These are phyloP conservation scores for Rosa chinensis DNA, from an alignment of 306 rosid species.

Conservation along the genomic window DNA sequence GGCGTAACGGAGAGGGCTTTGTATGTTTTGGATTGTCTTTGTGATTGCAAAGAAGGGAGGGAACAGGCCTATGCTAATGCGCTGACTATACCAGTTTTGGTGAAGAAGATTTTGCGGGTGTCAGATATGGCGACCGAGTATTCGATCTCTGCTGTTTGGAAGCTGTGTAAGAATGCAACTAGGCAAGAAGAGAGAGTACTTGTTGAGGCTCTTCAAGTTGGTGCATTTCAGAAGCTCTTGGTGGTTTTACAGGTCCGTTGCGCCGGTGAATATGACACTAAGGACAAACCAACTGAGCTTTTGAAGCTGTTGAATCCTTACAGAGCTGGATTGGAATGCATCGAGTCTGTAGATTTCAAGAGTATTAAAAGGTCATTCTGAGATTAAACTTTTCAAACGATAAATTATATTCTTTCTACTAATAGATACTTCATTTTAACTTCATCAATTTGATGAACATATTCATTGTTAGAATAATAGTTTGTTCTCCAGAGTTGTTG, in stretches of 20 bases:
- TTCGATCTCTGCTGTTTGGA: slow-evolving; percentile 58
- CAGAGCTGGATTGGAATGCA: slow-evolving; percentile 63
- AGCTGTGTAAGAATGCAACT: slow-evolving; percentile 46
- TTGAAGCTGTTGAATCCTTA: slow-evolving; percentile 68
- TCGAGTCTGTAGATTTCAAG: slow-evolving; percentile 68
- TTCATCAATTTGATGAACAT: slow-evolving; percentile 2
- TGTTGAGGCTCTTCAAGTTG: slow-evolving; percentile 71
- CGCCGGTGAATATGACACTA: slow-evolving; percentile 42
- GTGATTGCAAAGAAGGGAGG: slow-evolving; percentile 45
- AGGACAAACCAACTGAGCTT: slow-evolving; percentile 64
- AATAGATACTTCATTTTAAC: slow-evolving; percentile 1
- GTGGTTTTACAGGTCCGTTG: slow-evolving; percentile 65
- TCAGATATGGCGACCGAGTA: slow-evolving; percentile 55
- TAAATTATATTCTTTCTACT: slow-evolving; percentile 6
- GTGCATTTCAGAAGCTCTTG: slow-evolving; percentile 73
- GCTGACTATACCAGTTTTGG: slow-evolving; percentile 59
- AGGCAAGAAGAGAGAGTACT: slow-evolving; percentile 39
- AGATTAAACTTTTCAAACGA: background rate
- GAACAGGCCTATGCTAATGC: slow-evolving; percentile 46
- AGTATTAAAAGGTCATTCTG: slow-evolving; percentile 60
- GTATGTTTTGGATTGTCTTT: slow-evolving; percentile 47
- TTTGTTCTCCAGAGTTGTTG: background rate
- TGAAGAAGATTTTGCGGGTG: slow-evolving; percentile 64
- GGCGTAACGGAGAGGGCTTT: slow-evolving; percentile 51
- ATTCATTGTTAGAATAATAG: background rate